Evolutionary conservation across 106 monocot genomes (phyloP), one percentile per base, ranked within the genome.

Genomic region (Allium sativum): DNA sequence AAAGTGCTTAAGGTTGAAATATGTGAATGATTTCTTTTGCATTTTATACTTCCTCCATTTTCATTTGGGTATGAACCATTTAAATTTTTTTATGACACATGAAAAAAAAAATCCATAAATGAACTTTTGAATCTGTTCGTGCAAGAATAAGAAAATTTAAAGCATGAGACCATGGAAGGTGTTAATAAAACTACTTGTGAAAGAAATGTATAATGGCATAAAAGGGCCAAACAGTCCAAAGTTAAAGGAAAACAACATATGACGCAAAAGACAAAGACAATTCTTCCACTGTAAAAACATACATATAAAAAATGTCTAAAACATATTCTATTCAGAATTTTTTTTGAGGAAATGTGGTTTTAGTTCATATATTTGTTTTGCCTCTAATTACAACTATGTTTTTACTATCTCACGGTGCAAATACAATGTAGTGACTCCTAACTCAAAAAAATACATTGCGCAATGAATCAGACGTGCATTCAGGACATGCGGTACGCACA

Each of bases 1-100:
- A 72, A 44, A 12, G 7, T 16, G 0, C 17, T 72, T 7, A 11
- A 64, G 18, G 17, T 65, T 45, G 48, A 55, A 12, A 72, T 65
- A 4, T 65, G 47, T 16, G 16, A 65, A 10, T 41, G 7, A 11
- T 72, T 65, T 12, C 14, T 72, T 8, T 46, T 65, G 1, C 62
- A 61, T 42, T 62, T 62, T 15, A 18, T 71, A 1, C 7, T 71
- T 10, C 43, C 52, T 11, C 8, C 53, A 17, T 21, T 62, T 9
- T 43, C 61, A 14, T 0, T 0, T 5, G 12, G 53, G 62, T 58
- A 22, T 58, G 41, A 40, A 5, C 8, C 40, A 11, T 58, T 58
- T 14, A 58, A 58, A 58, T 58, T 7, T 58, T 12, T 2, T 41
- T 42, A 58, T 41, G 13, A 58, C 11, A 58, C 58, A 42, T 41